A percentile compares a stretch with the other conserved stretches of the same genome.
Evolutionary conservation across 495 filamentous ascomycete genomes (phyloP).

Genomic region (Talaromyces liani): DNA sequence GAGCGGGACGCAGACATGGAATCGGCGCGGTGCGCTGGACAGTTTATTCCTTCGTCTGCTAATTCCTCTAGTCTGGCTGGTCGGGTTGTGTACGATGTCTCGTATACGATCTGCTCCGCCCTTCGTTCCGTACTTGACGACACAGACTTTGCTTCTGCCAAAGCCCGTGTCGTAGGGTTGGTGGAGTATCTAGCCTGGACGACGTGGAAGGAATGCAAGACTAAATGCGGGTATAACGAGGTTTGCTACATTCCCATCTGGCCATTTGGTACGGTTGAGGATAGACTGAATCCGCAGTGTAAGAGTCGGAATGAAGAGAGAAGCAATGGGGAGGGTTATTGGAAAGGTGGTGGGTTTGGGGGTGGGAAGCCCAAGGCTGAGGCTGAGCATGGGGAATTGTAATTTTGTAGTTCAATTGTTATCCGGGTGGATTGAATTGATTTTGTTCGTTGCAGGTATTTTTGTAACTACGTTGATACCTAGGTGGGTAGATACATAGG

Average conservation of each 20-base stretch:
- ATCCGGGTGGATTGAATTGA: too few species aligned
- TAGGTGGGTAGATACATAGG: too few species aligned
- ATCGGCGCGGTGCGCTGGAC: slow-evolving; percentile 38
- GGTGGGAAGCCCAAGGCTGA: not conserved
- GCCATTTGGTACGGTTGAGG: slow-evolving; percentile 49
- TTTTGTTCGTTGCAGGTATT: too few species aligned
- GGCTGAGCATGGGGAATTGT: not conserved
- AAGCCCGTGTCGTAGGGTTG: slow-evolving; percentile 27
- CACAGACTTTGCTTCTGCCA: slow-evolving; percentile 16
- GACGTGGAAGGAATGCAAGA: slow-evolving; percentile 51
- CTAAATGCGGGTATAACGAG: slow-evolving; percentile 45
- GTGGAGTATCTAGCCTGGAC: slow-evolving; percentile 50
- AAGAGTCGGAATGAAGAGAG: slow-evolving; percentile 20
- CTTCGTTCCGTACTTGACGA: slow-evolving; percentile 34
- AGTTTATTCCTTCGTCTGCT: slow-evolving; percentile 24
- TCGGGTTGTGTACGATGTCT: slow-evolving; percentile 39
- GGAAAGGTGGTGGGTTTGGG: slow-evolving; percentile 17
- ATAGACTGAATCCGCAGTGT: slow-evolving; percentile 47
- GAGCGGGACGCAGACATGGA: slow-evolving; percentile 27
- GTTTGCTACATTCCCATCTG: slow-evolving; percentile 63
- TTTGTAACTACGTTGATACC: too few species aligned
- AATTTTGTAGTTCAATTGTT: not conserved
- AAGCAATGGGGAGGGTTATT: slow-evolving; percentile 27
- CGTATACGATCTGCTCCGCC: slow-evolving; percentile 40
- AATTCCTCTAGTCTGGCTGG: slow-evolving; percentile 15